These are phyloP conservation scores for Babjeviella inositovora DNA, from an alignment of 805 yeast species.

Conservation along the genomic window DNA sequence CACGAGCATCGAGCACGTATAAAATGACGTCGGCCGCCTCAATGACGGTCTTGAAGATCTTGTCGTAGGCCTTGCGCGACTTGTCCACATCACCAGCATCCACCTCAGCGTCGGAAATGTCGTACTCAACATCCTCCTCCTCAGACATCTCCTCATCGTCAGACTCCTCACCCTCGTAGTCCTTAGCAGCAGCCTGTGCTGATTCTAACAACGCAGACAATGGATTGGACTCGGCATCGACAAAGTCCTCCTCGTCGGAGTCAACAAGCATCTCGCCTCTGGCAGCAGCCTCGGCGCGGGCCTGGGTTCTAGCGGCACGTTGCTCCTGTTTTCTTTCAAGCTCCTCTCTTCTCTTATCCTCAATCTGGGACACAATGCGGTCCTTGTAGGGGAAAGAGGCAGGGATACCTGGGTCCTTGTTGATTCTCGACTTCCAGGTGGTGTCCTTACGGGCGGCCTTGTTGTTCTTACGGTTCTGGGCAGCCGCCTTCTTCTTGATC, in stretches of 20 bases:
- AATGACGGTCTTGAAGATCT: slow-evolving; percentile 83
- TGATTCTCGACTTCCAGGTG: slow-evolving; percentile 79
- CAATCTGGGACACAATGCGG: slow-evolving; percentile 57
- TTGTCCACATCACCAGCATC: slow-evolving; percentile 30
- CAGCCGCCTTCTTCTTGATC: slow-evolving; percentile 87
- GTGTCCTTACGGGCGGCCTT: slow-evolving; percentile 77
- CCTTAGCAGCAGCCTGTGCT: slow-evolving; percentile 78
- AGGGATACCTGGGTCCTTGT: slow-evolving; percentile 92
- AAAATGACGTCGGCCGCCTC: slow-evolving; percentile 84
- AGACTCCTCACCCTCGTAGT: slow-evolving; percentile 40
- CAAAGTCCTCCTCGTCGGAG: slow-evolving; percentile 21
- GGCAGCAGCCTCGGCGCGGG: slow-evolving; percentile 15
- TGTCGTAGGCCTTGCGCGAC: slow-evolving; percentile 84
- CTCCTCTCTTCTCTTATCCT: slow-evolving; percentile 39
- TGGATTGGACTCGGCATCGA: slow-evolving; percentile 30
- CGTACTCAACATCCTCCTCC: slow-evolving; percentile 12
- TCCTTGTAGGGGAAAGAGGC: slow-evolving; percentile 90
- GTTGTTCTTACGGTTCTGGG: slow-evolving; percentile 74
- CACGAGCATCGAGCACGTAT: slow-evolving; percentile 94
- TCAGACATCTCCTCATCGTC: slow-evolving; percentile 12
- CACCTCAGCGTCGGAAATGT: slow-evolving; percentile 17
- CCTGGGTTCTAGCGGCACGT: slow-evolving; percentile 17
- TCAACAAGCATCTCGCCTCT: slow-evolving; percentile 17
- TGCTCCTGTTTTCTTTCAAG: slow-evolving; percentile 31
- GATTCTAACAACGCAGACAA: slow-evolving; percentile 79